Evolutionary conservation across 176 grass and related monocot species (phyloP).

Genomic region (Lolium multiflorum): DNA sequence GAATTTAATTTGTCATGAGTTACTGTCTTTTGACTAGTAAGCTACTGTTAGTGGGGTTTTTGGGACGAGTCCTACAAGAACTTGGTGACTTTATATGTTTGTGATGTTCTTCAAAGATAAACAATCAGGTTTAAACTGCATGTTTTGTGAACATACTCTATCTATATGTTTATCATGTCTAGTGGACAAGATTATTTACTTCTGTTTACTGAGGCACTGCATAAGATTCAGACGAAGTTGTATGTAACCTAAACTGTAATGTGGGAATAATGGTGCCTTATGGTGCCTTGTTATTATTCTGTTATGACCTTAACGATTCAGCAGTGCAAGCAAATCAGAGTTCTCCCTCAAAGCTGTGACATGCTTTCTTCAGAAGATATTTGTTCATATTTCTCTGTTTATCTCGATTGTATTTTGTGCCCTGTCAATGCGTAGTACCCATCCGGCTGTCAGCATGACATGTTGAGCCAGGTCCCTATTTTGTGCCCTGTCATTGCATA

Average conservation of each 20-base stretch:
- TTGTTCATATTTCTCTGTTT: not conserved
- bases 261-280: not conserved
- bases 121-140: not conserved
- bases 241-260: not conserved
- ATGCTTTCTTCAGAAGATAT: not conserved
- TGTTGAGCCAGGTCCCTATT: too few species aligned
- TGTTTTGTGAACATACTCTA: slow-evolving; percentile 16
- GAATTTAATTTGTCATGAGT: not conserved
- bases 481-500: not conserved
- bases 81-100: not conserved
- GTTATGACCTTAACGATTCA: not conserved
- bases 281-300: not conserved
- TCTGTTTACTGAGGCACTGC: not conserved
- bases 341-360: not conserved
- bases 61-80: not conserved
- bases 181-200: not conserved
- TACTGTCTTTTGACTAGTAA: not conserved
- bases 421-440: not conserved
- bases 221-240: not conserved
- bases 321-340: not conserved
- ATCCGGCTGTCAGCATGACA: not conserved
- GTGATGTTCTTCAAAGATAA: not conserved
- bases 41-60: not conserved
- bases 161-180: not conserved
- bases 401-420: not conserved